Evolutionary conservation across 176 grass and related monocot species (phyloP), one percentile per base, ranked within the genome.

Genomic region (Poa pratensis): DNA sequence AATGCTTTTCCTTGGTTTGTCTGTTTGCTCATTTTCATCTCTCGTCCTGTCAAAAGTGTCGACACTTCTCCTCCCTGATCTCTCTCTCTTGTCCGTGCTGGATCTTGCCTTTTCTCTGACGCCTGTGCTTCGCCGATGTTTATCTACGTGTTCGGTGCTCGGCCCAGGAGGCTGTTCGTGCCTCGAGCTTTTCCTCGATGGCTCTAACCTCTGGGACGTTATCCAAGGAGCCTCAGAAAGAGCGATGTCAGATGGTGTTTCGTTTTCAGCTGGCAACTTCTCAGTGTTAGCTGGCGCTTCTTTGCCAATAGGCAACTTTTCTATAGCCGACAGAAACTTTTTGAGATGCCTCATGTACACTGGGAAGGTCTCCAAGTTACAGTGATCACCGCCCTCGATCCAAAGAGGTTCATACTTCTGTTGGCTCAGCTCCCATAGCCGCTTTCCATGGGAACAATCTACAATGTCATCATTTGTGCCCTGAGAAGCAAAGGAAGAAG

Each of bases 321-420:
- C 90, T 52, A 98, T 87, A 22, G 86, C 52, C 27, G 88, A 87
- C 60, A 98, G 17, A 54, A 98, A 98, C 75, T 81, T 94, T 75
- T 94, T 91, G 14, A 98, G 72, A 77, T 98, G 96, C 37, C 84
- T 92, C 26, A 94, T 80, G 67, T 92, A 98, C 61, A 94, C 87
- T 58, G 96, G 93, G 62, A 90, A 98, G 59, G 58, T 49, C 77
- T 98, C 93, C 43, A 98, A 80, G 54, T 98, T 92, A 73, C 87
- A 90, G 46, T 98, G 96, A 49, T 89, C 92, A 39, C 96, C 96
- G 35, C 91, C 96, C 82, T 94, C 83, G 9, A 95, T 92, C 96
- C 96, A 98, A 18, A 98, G 78, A 87, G 96, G 93, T 39, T 95
- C 96, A 61, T 94, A 98, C 81, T 98, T 98, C n/a, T 94, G 77